These are phyloP conservation scores for Ajuga chamaepitys DNA, from an alignment of 257 asterid species.

Conservation along the genomic window DNA sequence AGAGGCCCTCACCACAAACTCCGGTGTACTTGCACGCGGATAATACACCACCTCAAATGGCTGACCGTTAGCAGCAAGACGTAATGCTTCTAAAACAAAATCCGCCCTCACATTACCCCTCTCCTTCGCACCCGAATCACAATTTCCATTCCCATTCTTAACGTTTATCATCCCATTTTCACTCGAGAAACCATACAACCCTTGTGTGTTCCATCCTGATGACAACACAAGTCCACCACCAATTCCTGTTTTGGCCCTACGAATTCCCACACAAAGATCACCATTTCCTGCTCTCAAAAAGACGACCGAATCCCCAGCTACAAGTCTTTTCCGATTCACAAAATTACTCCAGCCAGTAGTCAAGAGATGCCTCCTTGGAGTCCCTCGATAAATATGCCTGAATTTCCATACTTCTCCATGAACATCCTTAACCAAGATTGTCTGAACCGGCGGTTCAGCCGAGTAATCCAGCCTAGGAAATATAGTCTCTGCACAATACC, in stretches of 20 bases:
- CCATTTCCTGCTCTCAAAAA: slow-evolving; percentile 58
- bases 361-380: slow-evolving; percentile 65
- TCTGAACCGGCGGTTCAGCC: slow-evolving; percentile 73
- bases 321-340: slow-evolving; percentile 65
- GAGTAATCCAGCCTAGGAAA: slow-evolving; percentile 60
- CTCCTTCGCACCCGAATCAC: slow-evolving; percentile 21
- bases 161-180: neutral
- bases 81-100: slow-evolving; percentile 45
- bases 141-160: neutral
- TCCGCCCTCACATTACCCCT: slow-evolving; percentile 35
- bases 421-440: slow-evolving; percentile 56
- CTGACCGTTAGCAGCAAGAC: slow-evolving; percentile 40
- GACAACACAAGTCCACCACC: slow-evolving; percentile 36
- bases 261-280: slow-evolving; percentile 35
- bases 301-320: slow-evolving; percentile 70
- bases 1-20: slow-evolving; percentile 60
- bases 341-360: slow-evolving; percentile 78
- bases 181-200: neutral
- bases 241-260: slow-evolving; percentile 52
- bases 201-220: slow-evolving; percentile 13
- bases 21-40: slow-evolving; percentile 69
- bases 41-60: slow-evolving; percentile 57
- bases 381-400: slow-evolving; percentile 66
- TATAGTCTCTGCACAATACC: slow-evolving; percentile 73
- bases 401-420: slow-evolving; percentile 61